Conservation (phyloP, 768 basidiomycete species). For the Leccinum subgranulosum region DNA sequence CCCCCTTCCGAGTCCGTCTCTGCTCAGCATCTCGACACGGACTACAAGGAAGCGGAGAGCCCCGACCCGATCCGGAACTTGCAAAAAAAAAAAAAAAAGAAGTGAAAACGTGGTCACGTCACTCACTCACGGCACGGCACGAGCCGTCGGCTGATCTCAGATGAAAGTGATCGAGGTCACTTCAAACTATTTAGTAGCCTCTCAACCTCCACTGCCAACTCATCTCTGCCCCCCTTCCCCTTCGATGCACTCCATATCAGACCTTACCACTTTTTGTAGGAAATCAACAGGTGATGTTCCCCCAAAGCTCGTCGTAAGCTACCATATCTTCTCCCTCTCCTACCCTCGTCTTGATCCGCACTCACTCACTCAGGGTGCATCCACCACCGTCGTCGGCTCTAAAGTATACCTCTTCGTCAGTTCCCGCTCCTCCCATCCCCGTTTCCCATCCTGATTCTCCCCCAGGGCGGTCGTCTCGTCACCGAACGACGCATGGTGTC, state of each 20-base stretch:
- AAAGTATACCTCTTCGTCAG: conserved; percentile 89
- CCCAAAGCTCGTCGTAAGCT: conserved; percentile 78
- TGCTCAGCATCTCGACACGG: background rate
- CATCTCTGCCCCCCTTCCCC: conserved; percentile 4
- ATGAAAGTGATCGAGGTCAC: conserved; percentile 17
- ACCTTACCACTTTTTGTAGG: conserved; percentile 82
- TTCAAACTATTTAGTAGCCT: conserved; percentile 13
- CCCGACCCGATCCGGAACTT: background rate
- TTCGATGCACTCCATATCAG: conserved; percentile 78
- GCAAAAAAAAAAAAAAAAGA: no score
- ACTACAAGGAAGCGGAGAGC: background rate
- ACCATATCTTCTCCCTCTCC: background rate
- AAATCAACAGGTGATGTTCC: conserved; percentile 85
- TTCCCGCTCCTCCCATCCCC: background rate
- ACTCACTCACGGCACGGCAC: conserved; percentile 12
- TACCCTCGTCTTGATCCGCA: background rate
- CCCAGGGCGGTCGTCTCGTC: conserved; percentile 82
- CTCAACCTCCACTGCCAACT: conserved; percentile 4
- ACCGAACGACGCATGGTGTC: conserved; percentile 85
- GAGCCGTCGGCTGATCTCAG: conserved; percentile 29
- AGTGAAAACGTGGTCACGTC: conserved; percentile 18
- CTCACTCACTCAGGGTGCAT: conserved; percentile 62
- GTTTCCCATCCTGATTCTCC: background rate
- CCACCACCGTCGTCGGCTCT: conserved; percentile 84
- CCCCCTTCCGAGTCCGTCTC: background rate